phyloP scores from a whole-genome alignment of 108 stramenopile genomes.

The Nitzschia sp. region DNA sequence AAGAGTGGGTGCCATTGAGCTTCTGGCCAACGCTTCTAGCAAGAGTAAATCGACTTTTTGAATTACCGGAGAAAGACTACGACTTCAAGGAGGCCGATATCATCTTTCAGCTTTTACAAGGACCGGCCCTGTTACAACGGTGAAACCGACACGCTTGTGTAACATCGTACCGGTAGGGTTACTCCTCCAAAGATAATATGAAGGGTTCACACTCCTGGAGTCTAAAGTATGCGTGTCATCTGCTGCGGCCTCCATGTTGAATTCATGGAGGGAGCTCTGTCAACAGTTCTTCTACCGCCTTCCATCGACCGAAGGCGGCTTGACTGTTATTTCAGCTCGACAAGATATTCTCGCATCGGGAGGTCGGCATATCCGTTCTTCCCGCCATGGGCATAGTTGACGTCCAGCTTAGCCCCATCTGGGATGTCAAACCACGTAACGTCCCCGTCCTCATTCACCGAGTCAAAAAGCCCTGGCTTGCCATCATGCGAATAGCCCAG shows the following conservation, averaged over 20 bases:
- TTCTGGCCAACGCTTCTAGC: conserved; percentile 15
- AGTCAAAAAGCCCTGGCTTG: conserved; percentile 27
- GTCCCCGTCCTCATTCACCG: conserved; percentile 28
- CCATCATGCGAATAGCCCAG: conserved; percentile 25
- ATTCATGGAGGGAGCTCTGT: too few relatives aligned
- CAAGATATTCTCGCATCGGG: conserved; percentile 41
- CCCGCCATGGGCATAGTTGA: conserved; percentile 31
- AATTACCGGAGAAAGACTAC: background rate
- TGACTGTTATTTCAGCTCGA: conserved; percentile 28
- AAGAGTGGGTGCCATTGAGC: background rate
- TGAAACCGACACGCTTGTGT: background rate
- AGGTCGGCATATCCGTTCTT: conserved; percentile 38
- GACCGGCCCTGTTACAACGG: conserved; percentile 4
- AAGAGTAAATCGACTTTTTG: conserved; percentile 3
- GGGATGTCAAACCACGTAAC: conserved; percentile 38
- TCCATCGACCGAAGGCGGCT: too few relatives aligned
- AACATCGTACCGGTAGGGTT: too few relatives aligned
- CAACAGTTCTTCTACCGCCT: too few relatives aligned
- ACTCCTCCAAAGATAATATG: too few relatives aligned
- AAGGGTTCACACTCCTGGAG: too few relatives aligned
- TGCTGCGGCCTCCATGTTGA: too few relatives aligned
- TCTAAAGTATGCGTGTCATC: too few relatives aligned
- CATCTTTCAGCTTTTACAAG: conserved; percentile 1
- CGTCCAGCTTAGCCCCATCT: conserved; percentile 12
- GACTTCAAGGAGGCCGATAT: background rate